Percentiles rank a stretch among this genome's conserved stretches.
Conservation (phyloP, 352 stramenopile genomes). For the Saprolegnia parasitica region DNA sequence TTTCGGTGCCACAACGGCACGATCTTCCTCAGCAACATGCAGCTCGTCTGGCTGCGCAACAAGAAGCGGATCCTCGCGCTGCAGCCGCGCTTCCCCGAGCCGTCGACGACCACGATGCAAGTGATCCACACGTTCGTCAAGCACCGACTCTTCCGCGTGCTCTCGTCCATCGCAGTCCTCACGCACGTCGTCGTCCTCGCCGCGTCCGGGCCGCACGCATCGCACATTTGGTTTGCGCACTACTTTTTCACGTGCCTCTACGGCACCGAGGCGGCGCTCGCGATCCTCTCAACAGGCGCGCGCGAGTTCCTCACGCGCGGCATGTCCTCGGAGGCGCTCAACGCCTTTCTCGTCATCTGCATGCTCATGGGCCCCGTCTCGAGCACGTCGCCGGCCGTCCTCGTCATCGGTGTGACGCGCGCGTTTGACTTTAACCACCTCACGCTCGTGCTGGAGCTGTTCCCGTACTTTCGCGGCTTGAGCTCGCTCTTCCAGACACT, state of each 20-base stretch:
- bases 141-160: slow-evolving; percentile 53
- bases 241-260: slow-evolving; percentile 80
- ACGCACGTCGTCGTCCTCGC: slow-evolving; percentile 68
- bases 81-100: slow-evolving; percentile 65
- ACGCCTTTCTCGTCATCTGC: slow-evolving; percentile 28
- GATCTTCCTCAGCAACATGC: slow-evolving; percentile 61
- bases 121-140: slow-evolving; percentile 61
- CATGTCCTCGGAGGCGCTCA: slow-evolving; percentile 22
- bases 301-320: slow-evolving; percentile 56
- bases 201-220: slow-evolving; percentile 11
- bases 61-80: slow-evolving; percentile 58
- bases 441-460: slow-evolving; percentile 65
- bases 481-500: slow-evolving; percentile 70
- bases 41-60: slow-evolving; percentile 75
- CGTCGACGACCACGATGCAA: slow-evolving; percentile 54
- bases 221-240: slow-evolving; percentile 65
- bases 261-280: slow-evolving; percentile 59
- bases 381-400: slow-evolving; percentile 51
- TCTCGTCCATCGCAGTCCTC: slow-evolving; percentile 58
- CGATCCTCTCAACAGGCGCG: slow-evolving; percentile 67
- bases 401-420: slow-evolving; percentile 71
- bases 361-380: slow-evolving; percentile 35
- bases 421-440: slow-evolving; percentile 83
- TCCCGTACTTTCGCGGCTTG: slow-evolving; percentile 45
- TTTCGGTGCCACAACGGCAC: slow-evolving; percentile 81